A percentile compares a stretch with the other conserved stretches of the same genome.
phyloP scores from a whole-genome alignment of 805 yeast species.

The Clavispora asparagi region DNA sequence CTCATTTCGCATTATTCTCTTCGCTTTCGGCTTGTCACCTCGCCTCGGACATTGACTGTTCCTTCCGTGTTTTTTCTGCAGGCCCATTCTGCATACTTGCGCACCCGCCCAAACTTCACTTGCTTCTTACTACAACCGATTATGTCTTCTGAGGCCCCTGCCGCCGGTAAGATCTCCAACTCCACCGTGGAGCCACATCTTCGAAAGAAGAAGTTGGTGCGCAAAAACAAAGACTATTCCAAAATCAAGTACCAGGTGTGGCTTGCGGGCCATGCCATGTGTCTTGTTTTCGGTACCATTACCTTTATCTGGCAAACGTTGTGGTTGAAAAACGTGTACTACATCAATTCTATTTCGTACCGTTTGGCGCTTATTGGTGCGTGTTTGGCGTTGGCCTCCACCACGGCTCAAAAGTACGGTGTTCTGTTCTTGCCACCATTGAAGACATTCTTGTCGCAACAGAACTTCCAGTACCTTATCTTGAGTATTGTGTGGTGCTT shows the following conservation, averaged over 20 bases:
- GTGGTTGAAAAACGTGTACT: conserved; percentile 34
- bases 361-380: conserved; percentile 55
- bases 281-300: conserved; percentile 43
- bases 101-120: background rate
- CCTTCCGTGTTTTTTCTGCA: background rate
- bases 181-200: conserved; percentile 9
- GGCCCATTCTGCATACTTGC: background rate
- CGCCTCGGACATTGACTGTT: no score
- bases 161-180: conserved; percentile 8
- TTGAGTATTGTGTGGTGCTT: conserved; percentile 57
- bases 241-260: conserved; percentile 46
- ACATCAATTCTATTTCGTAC: conserved; percentile 49
- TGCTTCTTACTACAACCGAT: background rate
- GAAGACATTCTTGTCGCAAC: conserved; percentile 62
- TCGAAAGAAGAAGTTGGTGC: conserved; percentile 25
- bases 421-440: conserved; percentile 53
- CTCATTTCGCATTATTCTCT: no score
- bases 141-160: background rate
- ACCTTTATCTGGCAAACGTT: conserved; percentile 33
- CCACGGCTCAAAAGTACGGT: conserved; percentile 57
- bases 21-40: no score
- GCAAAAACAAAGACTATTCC: conserved; percentile 22
- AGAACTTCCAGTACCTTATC: conserved; percentile 65
- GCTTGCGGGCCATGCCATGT: conserved; percentile 51
- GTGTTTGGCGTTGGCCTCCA: conserved; percentile 44